A percentile compares a stretch with the other conserved stretches of the same genome.
Conservation (phyloP, 148 eudicot species). For the Chenopodium berlandieri region DNA sequence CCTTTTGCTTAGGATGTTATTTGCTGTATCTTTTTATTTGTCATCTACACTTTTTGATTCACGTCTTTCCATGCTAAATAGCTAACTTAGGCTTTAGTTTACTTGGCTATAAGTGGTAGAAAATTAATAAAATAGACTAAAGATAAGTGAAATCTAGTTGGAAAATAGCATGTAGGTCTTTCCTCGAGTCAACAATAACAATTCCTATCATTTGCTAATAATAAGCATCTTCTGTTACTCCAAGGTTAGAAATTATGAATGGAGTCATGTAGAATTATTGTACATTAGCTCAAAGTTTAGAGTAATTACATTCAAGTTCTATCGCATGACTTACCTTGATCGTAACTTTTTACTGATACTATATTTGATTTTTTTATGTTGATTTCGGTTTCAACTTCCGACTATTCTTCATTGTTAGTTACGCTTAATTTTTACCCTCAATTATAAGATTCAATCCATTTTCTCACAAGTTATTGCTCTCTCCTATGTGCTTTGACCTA, state of each 20-base stretch:
- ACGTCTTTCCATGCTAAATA: conserved; percentile 18
- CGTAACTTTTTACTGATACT: no score
- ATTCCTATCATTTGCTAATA: not conserved
- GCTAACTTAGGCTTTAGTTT: not conserved
- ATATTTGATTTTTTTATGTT: no score
- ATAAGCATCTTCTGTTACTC: not conserved
- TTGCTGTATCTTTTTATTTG: conserved; percentile 12
- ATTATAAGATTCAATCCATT: no score
- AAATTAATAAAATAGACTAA: not conserved
- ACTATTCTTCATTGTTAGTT: no score
- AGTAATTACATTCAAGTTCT: no score
- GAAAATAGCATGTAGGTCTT: not conserved
- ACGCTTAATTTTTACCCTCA: no score
- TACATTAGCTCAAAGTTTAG: not conserved
- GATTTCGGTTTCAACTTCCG: no score
- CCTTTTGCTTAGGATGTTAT: not conserved
- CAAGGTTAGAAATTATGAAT: not conserved
- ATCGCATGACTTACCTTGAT: no score
- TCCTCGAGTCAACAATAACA: conserved; percentile 21
- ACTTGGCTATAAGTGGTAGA: not conserved
- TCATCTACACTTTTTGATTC: not conserved
- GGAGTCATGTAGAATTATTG: no score
- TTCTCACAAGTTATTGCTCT: no score
- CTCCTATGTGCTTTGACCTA: no score
- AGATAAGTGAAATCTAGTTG: not conserved